A percentile compares a stretch with the other conserved stretches of the same genome.
phyloP scores from a whole-genome alignment of 2,329 filamentous ascomycete species.

The Trichophyton mentagrophytes region DNA sequence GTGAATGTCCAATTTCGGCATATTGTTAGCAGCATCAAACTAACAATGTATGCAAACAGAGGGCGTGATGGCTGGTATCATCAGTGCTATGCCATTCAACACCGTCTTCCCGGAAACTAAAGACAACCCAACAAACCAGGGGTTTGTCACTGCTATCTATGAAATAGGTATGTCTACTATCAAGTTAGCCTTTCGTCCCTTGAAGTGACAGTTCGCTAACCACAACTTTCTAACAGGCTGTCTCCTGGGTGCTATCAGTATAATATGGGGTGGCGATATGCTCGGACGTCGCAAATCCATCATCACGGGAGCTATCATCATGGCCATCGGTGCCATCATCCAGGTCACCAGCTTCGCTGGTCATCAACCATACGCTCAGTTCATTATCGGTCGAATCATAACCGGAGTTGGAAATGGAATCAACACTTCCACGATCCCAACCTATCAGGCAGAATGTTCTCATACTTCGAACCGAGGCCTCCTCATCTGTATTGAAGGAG shows the following conservation, averaged over 20 bases:
- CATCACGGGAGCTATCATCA: constrained; percentile 43
- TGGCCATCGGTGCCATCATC: constrained; percentile 20
- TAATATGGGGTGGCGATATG: constrained; percentile 17
- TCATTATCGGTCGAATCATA: constrained; percentile 37
- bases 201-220: background rate
- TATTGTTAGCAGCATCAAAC: background rate
- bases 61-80: constrained; percentile 19
- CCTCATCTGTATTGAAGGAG: constrained; percentile 43
- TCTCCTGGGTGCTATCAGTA: constrained; percentile 19
- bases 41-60: constrained; percentile 4
- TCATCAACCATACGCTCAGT: constrained; percentile 32
- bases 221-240: constrained; percentile 12
- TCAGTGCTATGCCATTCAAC: constrained; percentile 12
- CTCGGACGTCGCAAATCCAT: constrained; percentile 29
- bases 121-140: constrained; percentile 33
- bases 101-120: constrained; percentile 9
- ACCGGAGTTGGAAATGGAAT: constrained; percentile 40
- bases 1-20: constrained; percentile 12
- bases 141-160: constrained; percentile 40
- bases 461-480: constrained; percentile 42
- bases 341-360: constrained; percentile 12
- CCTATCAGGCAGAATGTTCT: constrained; percentile 38
- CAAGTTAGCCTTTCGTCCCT: constrained; percentile 18
- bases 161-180: constrained; percentile 23
- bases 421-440: constrained; percentile 38